Conservation (phyloP, 371 early-diverging fungal species). For the Batrachochytrium dendrobatidis region DNA sequence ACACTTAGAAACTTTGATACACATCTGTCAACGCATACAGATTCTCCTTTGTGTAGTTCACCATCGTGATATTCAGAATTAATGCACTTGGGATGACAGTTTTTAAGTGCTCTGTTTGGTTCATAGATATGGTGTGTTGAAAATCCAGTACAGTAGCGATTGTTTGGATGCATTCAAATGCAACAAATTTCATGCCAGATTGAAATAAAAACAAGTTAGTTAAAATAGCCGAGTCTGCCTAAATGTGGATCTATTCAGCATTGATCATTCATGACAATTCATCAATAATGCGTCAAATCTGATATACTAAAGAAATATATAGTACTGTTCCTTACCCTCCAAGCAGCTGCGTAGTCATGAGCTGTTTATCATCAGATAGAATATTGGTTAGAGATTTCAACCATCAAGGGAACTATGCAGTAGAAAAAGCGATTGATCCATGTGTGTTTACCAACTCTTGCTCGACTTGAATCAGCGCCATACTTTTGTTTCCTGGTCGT, state of each 20-base stretch:
- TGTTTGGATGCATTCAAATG: too few species aligned
- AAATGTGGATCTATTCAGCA: too few species aligned
- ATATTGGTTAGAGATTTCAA: not conserved
- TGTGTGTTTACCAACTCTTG: slow-evolving; percentile 1
- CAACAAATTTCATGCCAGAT: too few species aligned
- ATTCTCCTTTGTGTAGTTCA: slow-evolving; percentile 92
- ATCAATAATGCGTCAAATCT: too few species aligned
- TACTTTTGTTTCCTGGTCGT: not conserved
- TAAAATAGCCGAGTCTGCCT: too few species aligned
- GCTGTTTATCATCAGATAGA: not conserved
- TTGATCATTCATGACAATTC: too few species aligned
- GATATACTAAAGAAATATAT: too few species aligned
- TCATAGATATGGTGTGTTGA: not conserved
- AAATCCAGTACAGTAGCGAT: too few species aligned
- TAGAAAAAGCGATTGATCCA: not conserved
- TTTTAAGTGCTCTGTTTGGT: slow-evolving; percentile 26
- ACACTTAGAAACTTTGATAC: not conserved
- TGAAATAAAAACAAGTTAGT: too few species aligned
- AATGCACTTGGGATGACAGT: slow-evolving; percentile 89
- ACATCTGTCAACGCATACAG: slow-evolving; percentile 90
- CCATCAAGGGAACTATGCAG: not conserved
- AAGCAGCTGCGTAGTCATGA: slow-evolving; percentile 1
- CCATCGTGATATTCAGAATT: slow-evolving; percentile 71
- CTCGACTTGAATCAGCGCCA: not conserved
- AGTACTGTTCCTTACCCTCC: too few species aligned